Percentiles rank a stretch among this genome's conserved stretches.
phyloP scores from a whole-genome alignment of 768 basidiomycete species.

The Amanita exitialis region DNA sequence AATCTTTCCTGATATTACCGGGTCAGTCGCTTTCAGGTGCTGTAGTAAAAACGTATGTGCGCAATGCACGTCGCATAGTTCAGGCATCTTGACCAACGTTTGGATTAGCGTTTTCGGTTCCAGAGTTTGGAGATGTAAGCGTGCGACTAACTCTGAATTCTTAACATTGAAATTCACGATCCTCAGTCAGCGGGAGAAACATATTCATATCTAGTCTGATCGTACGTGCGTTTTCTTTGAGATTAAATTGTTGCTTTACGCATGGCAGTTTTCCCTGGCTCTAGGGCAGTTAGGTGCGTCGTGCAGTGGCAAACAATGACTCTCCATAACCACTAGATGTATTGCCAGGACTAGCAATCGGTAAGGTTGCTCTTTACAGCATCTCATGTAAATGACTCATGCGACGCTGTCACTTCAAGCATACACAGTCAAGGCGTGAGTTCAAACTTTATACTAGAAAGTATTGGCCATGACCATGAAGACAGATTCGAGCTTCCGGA shows the following conservation, averaged over 20 bases:
- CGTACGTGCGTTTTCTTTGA: slow-evolving; percentile 24
- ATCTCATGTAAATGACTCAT: neutral
- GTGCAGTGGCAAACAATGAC: neutral
- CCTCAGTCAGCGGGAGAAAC: slow-evolving; percentile 49
- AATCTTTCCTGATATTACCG: neutral
- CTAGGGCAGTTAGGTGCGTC: slow-evolving; percentile 39
- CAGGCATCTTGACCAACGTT: neutral
- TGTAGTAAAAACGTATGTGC: slow-evolving; percentile 38
- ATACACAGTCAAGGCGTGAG: slow-evolving; percentile 40
- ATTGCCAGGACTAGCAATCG: slow-evolving; percentile 24
- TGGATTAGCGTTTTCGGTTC: slow-evolving; percentile 39
- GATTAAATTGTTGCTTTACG: slow-evolving; percentile 1
- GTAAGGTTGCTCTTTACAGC: slow-evolving; percentile 17
- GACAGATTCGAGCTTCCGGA: slow-evolving; percentile 30
- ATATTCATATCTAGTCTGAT: slow-evolving; percentile 40
- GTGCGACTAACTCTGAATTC: neutral
- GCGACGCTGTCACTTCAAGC: slow-evolving; percentile 14
- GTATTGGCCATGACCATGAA: neutral
- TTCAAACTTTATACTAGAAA: neutral
- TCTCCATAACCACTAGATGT: neutral
- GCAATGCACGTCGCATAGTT: neutral
- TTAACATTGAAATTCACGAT: neutral
- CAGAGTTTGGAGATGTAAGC: slow-evolving; percentile 57
- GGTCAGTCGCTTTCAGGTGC: slow-evolving; percentile 41
- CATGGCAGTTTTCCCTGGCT: slow-evolving; percentile 32